phyloP scores from a whole-genome alignment of 169 alveolate species.

The Plasmodium adleri region DNA sequence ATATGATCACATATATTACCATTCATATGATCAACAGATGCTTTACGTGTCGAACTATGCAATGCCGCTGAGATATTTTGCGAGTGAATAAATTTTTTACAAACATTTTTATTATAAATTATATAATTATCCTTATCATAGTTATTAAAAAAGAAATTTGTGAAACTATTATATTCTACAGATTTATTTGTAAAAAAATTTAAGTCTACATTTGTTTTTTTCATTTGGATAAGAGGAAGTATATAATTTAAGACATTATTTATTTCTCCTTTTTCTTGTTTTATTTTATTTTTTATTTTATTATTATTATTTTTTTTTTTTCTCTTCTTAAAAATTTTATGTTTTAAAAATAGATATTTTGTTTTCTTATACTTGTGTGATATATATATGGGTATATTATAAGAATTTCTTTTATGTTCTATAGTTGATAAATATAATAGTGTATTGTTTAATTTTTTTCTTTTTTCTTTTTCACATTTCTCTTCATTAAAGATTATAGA shows the following conservation, averaged over 20 bases:
- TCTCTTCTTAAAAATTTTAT: not conserved
- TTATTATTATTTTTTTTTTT: not conserved
- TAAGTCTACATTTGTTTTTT: not conserved
- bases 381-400: not conserved
- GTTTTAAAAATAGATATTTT: not conserved
- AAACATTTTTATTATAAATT: not conserved
- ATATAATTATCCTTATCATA: conserved; percentile 1
- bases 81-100: conserved; percentile 16
- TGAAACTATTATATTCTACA: too few relatives aligned
- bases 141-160: not conserved
- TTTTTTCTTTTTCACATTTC: not conserved
- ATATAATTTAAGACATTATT: not conserved
- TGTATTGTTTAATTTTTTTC: not conserved
- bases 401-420: not conserved
- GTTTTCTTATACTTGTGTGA: not conserved
- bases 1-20: not conserved
- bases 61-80: conserved; percentile 21
- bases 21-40: conserved; percentile 11
- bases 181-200: too few relatives aligned
- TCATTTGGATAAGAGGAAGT: not conserved
- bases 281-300: not conserved
- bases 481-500: not conserved
- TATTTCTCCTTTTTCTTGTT: too few relatives aligned
- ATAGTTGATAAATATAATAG: not conserved
- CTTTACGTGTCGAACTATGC: not conserved